A percentile compares a stretch with the other conserved stretches of the same genome.
Conservation (phyloP, 176 grass and related monocot species). For the Calamus simplicifolius region DNA sequence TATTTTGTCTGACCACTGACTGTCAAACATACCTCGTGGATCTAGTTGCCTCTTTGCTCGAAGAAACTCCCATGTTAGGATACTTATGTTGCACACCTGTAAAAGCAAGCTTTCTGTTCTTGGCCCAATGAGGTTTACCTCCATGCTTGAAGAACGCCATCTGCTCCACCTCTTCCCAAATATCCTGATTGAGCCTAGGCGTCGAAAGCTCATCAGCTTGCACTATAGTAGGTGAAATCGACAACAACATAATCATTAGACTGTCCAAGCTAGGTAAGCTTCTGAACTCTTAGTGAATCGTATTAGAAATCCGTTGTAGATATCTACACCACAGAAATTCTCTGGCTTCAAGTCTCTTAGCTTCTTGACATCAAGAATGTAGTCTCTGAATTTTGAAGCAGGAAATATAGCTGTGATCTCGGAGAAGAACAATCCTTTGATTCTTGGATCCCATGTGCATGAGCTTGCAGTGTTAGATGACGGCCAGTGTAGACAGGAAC, state of each 20-base stretch:
- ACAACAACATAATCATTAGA: slow-evolving; percentile 66
- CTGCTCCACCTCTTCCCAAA: slow-evolving; percentile 94
- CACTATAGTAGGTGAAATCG: slow-evolving; percentile 97
- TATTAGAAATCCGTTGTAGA: slow-evolving; percentile 70
- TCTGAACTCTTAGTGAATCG: slow-evolving; percentile 47
- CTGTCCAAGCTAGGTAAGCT: slow-evolving; percentile 53
- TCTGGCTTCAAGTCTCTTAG: slow-evolving; percentile 40
- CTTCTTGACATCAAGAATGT: slow-evolving; percentile 56
- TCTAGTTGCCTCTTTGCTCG: slow-evolving; percentile 43
- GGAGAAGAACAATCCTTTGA: slow-evolving; percentile 73
- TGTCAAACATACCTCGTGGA: slow-evolving; percentile 52
- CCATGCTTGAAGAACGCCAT: slow-evolving; percentile 74
- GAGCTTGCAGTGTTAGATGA: slow-evolving; percentile 9
- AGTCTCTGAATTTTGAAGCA: slow-evolving; percentile 41
- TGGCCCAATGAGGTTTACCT: slow-evolving; percentile 71
- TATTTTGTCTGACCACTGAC: slow-evolving; percentile 48
- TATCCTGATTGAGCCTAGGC: slow-evolving; percentile 53
- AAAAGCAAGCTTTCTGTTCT: slow-evolving; percentile 74
- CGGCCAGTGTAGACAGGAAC: slow-evolving; percentile 49
- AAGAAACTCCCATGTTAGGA: slow-evolving; percentile 32
- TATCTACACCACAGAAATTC: slow-evolving; percentile 55
- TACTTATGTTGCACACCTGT: slow-evolving; percentile 45
- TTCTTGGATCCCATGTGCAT: slow-evolving; percentile 80
- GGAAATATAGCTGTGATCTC: slow-evolving; percentile 76
- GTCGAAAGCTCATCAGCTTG: slow-evolving; percentile 27